Conservation (phyloP, 345 rosid species). For the Psidium friedrichsthalianum region DNA sequence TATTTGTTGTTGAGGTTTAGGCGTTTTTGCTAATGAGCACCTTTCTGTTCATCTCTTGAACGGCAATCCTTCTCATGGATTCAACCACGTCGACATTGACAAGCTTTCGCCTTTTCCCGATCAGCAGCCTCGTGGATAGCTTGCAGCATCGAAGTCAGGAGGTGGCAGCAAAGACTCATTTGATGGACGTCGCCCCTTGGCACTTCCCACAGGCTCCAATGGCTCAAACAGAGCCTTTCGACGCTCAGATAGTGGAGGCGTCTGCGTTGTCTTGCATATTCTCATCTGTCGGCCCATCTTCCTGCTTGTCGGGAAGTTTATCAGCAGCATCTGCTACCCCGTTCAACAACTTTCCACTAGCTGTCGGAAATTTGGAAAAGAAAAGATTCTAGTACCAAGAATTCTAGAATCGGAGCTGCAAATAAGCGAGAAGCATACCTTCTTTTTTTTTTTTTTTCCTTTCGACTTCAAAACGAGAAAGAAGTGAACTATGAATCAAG, state of each 20-base stretch:
- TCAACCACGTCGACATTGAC: constrained; percentile 93
- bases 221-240: constrained; percentile 89
- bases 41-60: constrained; percentile 96
- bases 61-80: constrained; percentile 94
- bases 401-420: not conserved
- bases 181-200: constrained; percentile 33
- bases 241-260: constrained; percentile 49
- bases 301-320: constrained; percentile 35
- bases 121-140: constrained; percentile 83
- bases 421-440: not conserved
- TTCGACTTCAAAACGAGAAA: not conserved
- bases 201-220: constrained; percentile 42
- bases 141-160: constrained; percentile 75
- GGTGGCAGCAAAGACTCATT: constrained; percentile 82
- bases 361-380: constrained; percentile 36
- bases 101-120: constrained; percentile 89
- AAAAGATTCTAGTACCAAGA: constrained; percentile 25
- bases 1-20: not conserved
- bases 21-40: constrained; percentile 11
- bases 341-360: constrained; percentile 34
- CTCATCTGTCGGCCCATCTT: constrained; percentile 24
- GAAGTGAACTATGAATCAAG: not conserved
- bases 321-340: constrained; percentile 24
- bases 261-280: constrained; percentile 22
- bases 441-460: not conserved